phyloP scores from a whole-genome alignment of 139 green algal species.

The Chlamydomonas sp. region DNA sequence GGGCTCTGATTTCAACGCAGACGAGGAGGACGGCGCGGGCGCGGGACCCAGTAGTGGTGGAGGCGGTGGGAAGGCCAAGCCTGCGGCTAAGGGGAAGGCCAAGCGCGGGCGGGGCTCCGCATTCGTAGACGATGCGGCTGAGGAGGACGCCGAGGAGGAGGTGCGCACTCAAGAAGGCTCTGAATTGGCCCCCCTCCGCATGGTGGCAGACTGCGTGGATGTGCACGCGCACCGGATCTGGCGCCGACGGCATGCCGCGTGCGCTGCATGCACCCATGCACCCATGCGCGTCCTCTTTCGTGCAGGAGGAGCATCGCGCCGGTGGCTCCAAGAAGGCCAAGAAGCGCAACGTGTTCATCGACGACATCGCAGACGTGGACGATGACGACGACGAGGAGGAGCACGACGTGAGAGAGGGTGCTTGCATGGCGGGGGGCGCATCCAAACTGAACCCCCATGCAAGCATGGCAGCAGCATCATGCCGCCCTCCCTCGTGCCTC shows the following conservation, averaged over 20 bases:
- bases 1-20: conserved; percentile 23
- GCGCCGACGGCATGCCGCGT: not conserved
- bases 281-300: not conserved
- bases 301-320: conserved; percentile 25
- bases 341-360: conserved; percentile 61
- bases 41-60: conserved; percentile 13
- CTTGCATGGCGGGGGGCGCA: not conserved
- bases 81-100: conserved; percentile 6
- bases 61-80: not conserved
- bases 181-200: not conserved
- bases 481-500: not conserved
- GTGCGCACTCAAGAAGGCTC: not conserved
- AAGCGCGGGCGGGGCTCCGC: conserved; percentile 16
- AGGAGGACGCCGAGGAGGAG: conserved; percentile 56
- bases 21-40: conserved; percentile 35
- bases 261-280: not conserved
- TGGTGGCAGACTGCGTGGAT: not conserved
- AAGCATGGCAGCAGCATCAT: not conserved
- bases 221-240: not conserved
- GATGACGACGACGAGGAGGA: conserved; percentile 84
- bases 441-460: conserved; percentile 6
- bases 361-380: conserved; percentile 81
- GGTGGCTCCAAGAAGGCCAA: conserved; percentile 17
- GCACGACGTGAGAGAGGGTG: conserved; percentile 42
- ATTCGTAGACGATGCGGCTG: conserved; percentile 77